Evolutionary conservation across 78 protist species (phyloP).

Genomic region (Dictyostelium capitatum): DNA sequence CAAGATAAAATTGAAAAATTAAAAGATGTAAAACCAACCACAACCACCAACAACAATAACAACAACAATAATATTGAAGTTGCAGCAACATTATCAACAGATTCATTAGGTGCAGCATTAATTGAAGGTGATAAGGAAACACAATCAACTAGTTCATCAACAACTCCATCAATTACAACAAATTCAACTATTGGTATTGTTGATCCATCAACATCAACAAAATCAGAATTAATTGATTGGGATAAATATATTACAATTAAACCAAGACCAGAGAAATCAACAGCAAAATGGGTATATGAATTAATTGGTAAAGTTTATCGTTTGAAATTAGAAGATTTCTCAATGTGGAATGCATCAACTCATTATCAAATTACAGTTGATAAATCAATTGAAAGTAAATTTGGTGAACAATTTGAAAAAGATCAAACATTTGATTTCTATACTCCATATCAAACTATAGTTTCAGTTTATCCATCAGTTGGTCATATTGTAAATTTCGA

Average conservation of each 20-base stretch:
- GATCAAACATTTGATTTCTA: not conserved
- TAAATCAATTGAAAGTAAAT: slow-evolving; percentile 22
- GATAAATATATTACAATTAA: slow-evolving; percentile 6
- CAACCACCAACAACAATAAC: not conserved
- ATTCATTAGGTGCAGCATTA: not conserved
- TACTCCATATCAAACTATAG: not conserved
- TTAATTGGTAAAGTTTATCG: not conserved
- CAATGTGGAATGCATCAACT: not conserved
- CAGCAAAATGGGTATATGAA: slow-evolving; percentile 24
- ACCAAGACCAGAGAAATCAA: slow-evolving; percentile 9
- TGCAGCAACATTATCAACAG: not conserved
- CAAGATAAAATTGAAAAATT: too few species aligned
- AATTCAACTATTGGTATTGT: not conserved
- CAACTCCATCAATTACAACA: slow-evolving; percentile 29
- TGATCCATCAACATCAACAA: slow-evolving; percentile 2
- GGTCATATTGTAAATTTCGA: not conserved
- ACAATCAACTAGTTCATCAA: not conserved
- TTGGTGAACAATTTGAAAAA: slow-evolving; percentile 38
- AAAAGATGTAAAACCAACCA: not conserved
- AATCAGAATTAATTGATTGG: slow-evolving; percentile 13
- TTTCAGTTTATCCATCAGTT: not conserved
- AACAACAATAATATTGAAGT: not conserved
- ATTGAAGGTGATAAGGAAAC: not conserved
- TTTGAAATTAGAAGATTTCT: not conserved
- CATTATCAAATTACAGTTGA: slow-evolving; percentile 19